phyloP scores from a whole-genome alignment of 2,329 filamentous ascomycete genomes.

The Lecanicillium sp. region DNA sequence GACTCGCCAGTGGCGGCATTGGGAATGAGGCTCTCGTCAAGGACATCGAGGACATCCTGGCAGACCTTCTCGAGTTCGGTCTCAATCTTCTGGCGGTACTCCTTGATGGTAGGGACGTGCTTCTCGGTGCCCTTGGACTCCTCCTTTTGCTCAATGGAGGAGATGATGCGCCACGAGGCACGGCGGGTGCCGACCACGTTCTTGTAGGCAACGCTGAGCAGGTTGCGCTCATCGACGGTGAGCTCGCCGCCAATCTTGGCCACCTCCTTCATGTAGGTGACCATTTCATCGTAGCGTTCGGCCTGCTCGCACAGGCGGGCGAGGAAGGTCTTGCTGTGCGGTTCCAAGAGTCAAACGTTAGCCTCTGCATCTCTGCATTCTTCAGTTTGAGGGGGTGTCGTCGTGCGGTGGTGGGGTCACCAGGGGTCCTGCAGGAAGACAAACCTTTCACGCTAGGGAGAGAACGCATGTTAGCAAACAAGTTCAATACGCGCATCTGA shows the following conservation, averaged over 20 bases:
- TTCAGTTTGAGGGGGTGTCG: slow-evolving; percentile 16
- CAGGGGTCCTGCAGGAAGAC: slow-evolving; percentile 17
- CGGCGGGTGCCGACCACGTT: slow-evolving; percentile 97
- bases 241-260: slow-evolving; percentile 78
- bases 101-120: slow-evolving; percentile 88
- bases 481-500: not conserved
- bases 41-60: slow-evolving; percentile 92
- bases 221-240: slow-evolving; percentile 95
- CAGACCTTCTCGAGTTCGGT: slow-evolving; percentile 94
- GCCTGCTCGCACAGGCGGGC: slow-evolving; percentile 99
- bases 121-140: slow-evolving; percentile 97
- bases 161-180: slow-evolving; percentile 99
- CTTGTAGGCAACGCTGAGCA: slow-evolving; percentile 99
- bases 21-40: slow-evolving; percentile 88
- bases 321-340: slow-evolving; percentile 93
- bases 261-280: slow-evolving; percentile 99
- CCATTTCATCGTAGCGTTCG: slow-evolving; percentile 99
- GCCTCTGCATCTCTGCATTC: not conserved
- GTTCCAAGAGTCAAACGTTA: slow-evolving; percentile 1
- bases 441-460: slow-evolving; percentile 60
- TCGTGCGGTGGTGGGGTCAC: slow-evolving; percentile 12
- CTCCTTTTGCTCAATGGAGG: slow-evolving; percentile 99
- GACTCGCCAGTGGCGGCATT: slow-evolving; percentile 95
- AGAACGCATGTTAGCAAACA: slow-evolving; percentile 6
- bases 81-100: slow-evolving; percentile 98